phyloP scores from a whole-genome alignment of 352 stramenopile species.

The Pythium vanterpoolii region DNA sequence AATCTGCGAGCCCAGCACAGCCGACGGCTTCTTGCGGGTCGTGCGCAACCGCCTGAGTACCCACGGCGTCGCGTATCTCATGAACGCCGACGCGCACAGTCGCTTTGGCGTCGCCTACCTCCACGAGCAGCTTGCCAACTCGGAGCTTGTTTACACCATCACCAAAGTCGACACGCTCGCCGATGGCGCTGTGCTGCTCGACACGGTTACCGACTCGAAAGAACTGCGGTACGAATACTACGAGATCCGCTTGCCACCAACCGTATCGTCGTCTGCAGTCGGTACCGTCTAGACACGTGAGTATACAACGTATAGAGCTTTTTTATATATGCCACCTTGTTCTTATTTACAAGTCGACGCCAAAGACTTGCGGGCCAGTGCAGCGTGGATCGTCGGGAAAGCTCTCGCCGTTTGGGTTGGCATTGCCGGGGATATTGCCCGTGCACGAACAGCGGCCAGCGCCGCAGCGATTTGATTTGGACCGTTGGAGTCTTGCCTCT shows the following conservation, averaged over 20 bases:
- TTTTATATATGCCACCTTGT: no score
- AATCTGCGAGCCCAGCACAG: slow-evolving; percentile 84
- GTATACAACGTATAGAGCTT: not conserved
- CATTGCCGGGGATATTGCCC: slow-evolving; percentile 61
- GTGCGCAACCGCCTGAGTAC: slow-evolving; percentile 54
- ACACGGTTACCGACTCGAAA: slow-evolving; percentile 69
- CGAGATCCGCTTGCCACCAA: slow-evolving; percentile 55
- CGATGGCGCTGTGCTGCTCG: slow-evolving; percentile 60
- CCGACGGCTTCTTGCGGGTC: slow-evolving; percentile 82
- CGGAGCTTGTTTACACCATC: slow-evolving; percentile 68
- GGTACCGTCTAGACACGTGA: no score
- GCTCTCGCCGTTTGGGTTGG: slow-evolving; percentile 67
- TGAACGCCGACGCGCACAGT: slow-evolving; percentile 86
- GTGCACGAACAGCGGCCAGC: slow-evolving; percentile 69
- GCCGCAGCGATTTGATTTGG: slow-evolving; percentile 70
- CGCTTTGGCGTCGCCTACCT: slow-evolving; percentile 79
- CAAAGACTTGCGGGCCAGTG: slow-evolving; percentile 56
- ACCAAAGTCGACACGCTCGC: slow-evolving; percentile 57
- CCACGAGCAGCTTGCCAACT: slow-evolving; percentile 54
- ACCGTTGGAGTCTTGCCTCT: slow-evolving; percentile 54
- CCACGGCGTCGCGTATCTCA: slow-evolving; percentile 70
- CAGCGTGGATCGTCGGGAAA: slow-evolving; percentile 68
- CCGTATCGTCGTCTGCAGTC: not conserved
- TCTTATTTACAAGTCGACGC: slow-evolving; percentile 32
- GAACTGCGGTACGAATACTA: slow-evolving; percentile 88